A percentile compares a stretch with the other conserved stretches of the same genome.
These are phyloP conservation scores for Flaveria sonorensis DNA, from an alignment of 129 eudicot genomes.

Conservation along the genomic window DNA sequence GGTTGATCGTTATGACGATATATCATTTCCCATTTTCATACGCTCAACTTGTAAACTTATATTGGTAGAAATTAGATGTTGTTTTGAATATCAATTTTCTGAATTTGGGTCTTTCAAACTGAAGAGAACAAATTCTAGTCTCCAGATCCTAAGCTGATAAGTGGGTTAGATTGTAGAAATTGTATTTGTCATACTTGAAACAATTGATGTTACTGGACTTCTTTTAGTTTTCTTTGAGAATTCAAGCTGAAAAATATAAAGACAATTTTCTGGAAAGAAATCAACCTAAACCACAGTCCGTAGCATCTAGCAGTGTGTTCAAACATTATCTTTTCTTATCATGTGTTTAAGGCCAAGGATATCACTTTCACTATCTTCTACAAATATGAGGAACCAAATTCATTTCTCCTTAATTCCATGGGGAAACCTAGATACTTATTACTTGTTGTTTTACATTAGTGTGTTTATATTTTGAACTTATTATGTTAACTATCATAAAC, in stretches of 20 bases:
- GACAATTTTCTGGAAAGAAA: background rate
- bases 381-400: too few species aligned
- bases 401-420: too few species aligned
- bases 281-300: background rate
- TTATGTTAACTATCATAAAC: too few species aligned
- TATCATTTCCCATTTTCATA: background rate
- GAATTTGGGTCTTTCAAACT: too few species aligned
- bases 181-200: background rate
- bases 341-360: conserved; percentile 4
- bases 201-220: background rate
- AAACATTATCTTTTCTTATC: background rate
- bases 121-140: too few species aligned
- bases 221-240: background rate
- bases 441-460: too few species aligned
- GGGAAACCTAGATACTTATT: too few species aligned
- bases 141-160: too few species aligned
- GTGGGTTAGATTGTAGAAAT: background rate
- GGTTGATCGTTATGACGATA: background rate
- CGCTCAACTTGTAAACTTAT: too few species aligned
- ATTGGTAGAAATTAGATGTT: conserved; percentile 3
- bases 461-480: too few species aligned
- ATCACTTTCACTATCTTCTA: background rate
- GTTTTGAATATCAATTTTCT: background rate
- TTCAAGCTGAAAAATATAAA: background rate
- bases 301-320: background rate